Conservation (phyloP, 345 rosid species). For the Arabidopsis arenosa region DNA sequence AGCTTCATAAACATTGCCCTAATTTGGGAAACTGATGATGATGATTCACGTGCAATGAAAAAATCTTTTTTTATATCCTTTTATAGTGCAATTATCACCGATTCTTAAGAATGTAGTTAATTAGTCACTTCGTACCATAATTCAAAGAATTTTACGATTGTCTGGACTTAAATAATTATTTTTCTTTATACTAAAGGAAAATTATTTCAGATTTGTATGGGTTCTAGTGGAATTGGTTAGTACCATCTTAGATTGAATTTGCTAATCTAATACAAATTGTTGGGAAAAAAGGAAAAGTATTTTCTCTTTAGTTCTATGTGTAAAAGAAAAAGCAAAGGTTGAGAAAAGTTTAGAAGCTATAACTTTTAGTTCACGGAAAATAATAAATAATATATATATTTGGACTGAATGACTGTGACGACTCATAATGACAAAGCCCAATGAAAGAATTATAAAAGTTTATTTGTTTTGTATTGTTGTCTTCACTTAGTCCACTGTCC, state of each 20-base stretch:
- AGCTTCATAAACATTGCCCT: conserved; percentile 32
- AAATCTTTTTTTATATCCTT: not conserved
- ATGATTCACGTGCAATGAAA: conserved; percentile 42
- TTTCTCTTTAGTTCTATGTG: conserved; percentile 9
- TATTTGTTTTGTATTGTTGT: conserved; percentile 46
- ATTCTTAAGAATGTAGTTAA: not conserved
- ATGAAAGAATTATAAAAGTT: conserved; percentile 43
- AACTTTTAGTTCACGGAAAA: conserved; percentile 32
- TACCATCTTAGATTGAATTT: not conserved
- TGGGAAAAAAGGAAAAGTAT: not conserved
- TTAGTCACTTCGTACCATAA: not conserved
- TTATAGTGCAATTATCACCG: not conserved
- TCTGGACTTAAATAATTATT: conserved; percentile 5
- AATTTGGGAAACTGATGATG: conserved; percentile 34
- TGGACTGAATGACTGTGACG: conserved; percentile 50
- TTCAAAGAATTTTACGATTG: not conserved
- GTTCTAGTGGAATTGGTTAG: not conserved
- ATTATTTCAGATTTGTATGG: not conserved
- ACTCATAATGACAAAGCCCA: conserved; percentile 46
- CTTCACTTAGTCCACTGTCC: conserved; percentile 42
- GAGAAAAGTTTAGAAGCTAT: conserved; percentile 35
- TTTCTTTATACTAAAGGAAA: not conserved
- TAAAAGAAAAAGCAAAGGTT: conserved; percentile 35
- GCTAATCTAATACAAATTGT: not conserved
- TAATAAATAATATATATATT: conserved; percentile 7